These are phyloP conservation scores for Phytophthora constricta DNA, from an alignment of 352 stramenopile species.

Conservation along the genomic window DNA sequence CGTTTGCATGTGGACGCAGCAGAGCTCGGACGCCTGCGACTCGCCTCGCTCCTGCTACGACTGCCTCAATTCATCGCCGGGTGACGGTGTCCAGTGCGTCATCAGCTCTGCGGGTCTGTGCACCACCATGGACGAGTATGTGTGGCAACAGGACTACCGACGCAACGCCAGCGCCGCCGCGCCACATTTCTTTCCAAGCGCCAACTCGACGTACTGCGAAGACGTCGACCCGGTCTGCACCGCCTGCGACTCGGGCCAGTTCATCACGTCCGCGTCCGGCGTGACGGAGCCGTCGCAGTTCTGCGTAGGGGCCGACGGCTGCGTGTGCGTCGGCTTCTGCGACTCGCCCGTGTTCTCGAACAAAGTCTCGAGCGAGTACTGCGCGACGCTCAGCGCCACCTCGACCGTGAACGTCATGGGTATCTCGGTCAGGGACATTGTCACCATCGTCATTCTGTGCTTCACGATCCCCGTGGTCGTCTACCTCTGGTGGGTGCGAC, in stretches of 20 bases:
- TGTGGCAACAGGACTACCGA: conserved; percentile 40
- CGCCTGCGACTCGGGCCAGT: conserved; percentile 16
- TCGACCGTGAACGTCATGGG: conserved; percentile 28
- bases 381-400: conserved; percentile 19
- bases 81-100: conserved; percentile 27
- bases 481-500: conserved; percentile 28
- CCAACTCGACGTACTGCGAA: conserved; percentile 55
- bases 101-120: conserved; percentile 39
- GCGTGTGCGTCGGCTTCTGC: conserved; percentile 50
- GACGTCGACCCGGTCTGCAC: conserved; percentile 27
- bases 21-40: conserved; percentile 33
- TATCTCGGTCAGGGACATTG: conserved; percentile 28
- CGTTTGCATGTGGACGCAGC: conserved; percentile 41
- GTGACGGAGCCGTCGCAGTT: conserved; percentile 34
- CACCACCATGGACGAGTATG: conserved; percentile 38
- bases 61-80: conserved; percentile 39
- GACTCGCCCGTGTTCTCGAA: conserved; percentile 36
- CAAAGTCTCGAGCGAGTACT: conserved; percentile 28
- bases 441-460: conserved; percentile 38
- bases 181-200: conserved; percentile 39
- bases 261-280: conserved; percentile 23
- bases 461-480: conserved; percentile 30
- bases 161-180: conserved; percentile 31
- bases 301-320: conserved; percentile 40
- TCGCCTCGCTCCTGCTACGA: conserved; percentile 45